These are phyloP conservation scores for Alternaria sp. DNA, from an alignment of 2,329 filamentous ascomycete species.

Conservation along the genomic window DNA sequence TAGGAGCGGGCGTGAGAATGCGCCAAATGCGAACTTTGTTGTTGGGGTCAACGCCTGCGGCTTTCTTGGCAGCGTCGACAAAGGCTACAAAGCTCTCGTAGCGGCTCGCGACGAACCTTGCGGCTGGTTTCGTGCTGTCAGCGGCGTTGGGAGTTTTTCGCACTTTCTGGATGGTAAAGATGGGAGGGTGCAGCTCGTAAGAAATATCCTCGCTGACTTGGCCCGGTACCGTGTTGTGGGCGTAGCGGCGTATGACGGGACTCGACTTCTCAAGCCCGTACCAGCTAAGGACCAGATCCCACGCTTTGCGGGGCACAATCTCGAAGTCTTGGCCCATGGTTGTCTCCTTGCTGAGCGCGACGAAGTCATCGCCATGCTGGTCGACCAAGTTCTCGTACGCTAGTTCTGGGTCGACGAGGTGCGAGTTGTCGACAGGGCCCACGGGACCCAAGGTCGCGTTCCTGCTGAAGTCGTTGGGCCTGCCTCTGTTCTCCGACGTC, in stretches of 20 bases:
- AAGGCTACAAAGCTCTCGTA: conserved; percentile 76
- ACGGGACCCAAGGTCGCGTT: conserved; percentile 67
- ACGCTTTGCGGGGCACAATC: conserved; percentile 78
- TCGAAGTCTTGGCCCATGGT: conserved; percentile 73
- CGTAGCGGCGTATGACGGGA: conserved; percentile 74
- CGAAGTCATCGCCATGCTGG: conserved; percentile 61
- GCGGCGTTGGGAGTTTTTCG: conserved; percentile 68
- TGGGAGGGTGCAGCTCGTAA: conserved; percentile 83
- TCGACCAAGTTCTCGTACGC: conserved; percentile 37
- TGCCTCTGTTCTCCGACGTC: conserved; percentile 39
- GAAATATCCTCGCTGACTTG: conserved; percentile 68
- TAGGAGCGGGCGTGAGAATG: conserved; percentile 58
- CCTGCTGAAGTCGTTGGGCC: conserved; percentile 63
- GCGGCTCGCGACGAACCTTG: conserved; percentile 73
- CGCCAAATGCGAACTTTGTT: conserved; percentile 82
- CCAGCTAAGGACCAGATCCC: conserved; percentile 81
- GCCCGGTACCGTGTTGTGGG: conserved; percentile 74
- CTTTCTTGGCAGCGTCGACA: conserved; percentile 73
- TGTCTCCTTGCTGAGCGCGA: conserved; percentile 74
- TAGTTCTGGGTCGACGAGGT: conserved; percentile 59
- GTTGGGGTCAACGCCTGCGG: conserved; percentile 69
- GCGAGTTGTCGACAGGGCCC: conserved; percentile 85
- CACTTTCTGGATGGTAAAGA: conserved; percentile 84
- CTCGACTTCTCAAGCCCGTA: conserved; percentile 77
- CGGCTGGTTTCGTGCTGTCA: conserved; percentile 66